Conservation (phyloP, 148 eudicot genomes). For the Polygonum maritimum region DNA sequence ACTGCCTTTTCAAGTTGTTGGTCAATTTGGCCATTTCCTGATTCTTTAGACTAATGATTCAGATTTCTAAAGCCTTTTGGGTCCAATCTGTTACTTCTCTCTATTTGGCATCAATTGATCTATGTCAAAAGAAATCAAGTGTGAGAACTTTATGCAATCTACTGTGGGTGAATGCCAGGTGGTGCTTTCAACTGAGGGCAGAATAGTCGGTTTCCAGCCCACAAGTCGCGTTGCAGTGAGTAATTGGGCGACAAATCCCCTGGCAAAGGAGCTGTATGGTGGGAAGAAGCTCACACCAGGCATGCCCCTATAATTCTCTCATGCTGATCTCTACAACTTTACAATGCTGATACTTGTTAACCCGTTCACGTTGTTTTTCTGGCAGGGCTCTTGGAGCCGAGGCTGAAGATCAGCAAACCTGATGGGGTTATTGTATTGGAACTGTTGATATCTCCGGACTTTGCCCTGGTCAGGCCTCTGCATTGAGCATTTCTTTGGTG, state of each 20-base stretch:
- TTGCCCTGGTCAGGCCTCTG: slow-evolving; percentile 59
- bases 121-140: background rate
- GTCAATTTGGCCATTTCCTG: background rate
- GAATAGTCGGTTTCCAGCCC: slow-evolving; percentile 72
- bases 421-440: slow-evolving; percentile 47
- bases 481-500: slow-evolving; percentile 15
- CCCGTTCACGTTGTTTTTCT: background rate
- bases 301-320: slow-evolving; percentile 10
- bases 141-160: background rate
- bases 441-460: slow-evolving; percentile 64
- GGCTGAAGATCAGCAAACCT: slow-evolving; percentile 40
- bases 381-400: slow-evolving; percentile 63
- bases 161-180: slow-evolving; percentile 36
- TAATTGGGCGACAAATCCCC: slow-evolving; percentile 78
- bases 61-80: background rate
- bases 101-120: background rate
- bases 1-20: background rate
- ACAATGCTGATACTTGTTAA: background rate
- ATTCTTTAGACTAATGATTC: background rate
- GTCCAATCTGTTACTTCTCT: background rate
- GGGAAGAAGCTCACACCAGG: slow-evolving; percentile 65
- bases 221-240: slow-evolving; percentile 67
- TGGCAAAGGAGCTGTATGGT: slow-evolving; percentile 64
- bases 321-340: background rate
- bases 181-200: slow-evolving; percentile 55